Evolutionary conservation across 2,329 filamentous ascomycete genomes (phyloP), one percentile per base, ranked within the genome.

Genomic region (Colletotrichum sp.): DNA sequence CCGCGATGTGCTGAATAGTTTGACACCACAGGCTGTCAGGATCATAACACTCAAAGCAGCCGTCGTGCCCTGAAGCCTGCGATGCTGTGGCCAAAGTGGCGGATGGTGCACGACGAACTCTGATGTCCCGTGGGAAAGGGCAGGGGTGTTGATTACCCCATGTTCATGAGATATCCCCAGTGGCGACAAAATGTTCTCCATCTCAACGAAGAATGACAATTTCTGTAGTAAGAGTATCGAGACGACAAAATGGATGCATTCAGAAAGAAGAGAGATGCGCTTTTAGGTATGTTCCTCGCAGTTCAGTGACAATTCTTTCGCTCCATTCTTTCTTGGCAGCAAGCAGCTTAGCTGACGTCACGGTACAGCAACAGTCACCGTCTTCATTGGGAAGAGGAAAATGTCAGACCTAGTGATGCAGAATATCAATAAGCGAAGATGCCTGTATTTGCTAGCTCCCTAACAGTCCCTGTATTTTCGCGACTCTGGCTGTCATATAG

Each of bases 151-250:
- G 44, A 0, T 13, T 12, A 48, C 1, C n/a, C 44, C n/a, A 22
- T 48, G 11, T 48, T 48, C 44, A 13, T 48, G n/a, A 7, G 44
- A 0, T 48, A 48, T 48, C 11, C 19, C n/a, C n/a, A 22, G 44
- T 13, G 55, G 55, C 55, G 22, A 28, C 5, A 59, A 0, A 22
- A 22, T 3, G 0, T 48, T 48, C n/a, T 22, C 44, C 44, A 48
- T 48, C n/a, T 48, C 11, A 12, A 22, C 5, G n/a, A 48, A 48
- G n/a, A 48, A 22, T 22, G n/a, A 0, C 11, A 13, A n/a, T 22
- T 12, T 0, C 11, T 1, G 0, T 6, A 7, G 3, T 11, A 48
- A 48, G 6, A 0, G 1, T 48, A 48, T 48, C 11, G 2, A 48
- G 44, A 44, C 1, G 44, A 22, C 4, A 22, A 2, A 1, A 48